Percentiles rank a stretch among this genome's conserved stretches.
These are phyloP conservation scores for Carallia brachiata DNA, from an alignment of 345 rosid genomes.

Conservation along the genomic window DNA sequence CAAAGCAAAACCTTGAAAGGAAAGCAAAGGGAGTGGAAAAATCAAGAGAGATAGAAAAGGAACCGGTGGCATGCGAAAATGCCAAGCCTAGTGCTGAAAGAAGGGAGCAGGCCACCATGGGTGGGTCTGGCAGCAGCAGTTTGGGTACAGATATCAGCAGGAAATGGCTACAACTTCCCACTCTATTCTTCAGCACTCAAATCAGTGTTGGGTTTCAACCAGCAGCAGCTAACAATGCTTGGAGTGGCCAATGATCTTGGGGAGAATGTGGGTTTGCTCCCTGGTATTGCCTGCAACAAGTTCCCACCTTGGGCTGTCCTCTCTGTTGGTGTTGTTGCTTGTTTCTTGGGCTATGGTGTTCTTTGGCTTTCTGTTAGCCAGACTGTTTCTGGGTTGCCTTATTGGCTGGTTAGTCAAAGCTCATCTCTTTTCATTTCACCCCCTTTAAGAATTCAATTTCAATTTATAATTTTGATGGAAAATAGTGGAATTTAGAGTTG, in stretches of 20 bases:
- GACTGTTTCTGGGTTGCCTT: constrained; percentile 64
- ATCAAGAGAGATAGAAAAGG: neutral
- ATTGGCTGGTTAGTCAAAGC: constrained; percentile 61
- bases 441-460: neutral
- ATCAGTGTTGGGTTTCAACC: constrained; percentile 70
- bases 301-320: constrained; percentile 90
- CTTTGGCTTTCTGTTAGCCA: constrained; percentile 75
- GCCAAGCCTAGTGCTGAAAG: constrained; percentile 52
- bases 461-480: neutral
- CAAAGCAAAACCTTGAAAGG: no score
- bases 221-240: constrained; percentile 76
- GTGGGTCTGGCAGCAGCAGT: constrained; percentile 90
- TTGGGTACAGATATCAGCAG: constrained; percentile 79
- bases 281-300: constrained; percentile 86
- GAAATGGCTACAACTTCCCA: constrained; percentile 68
- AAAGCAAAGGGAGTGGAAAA: no score
- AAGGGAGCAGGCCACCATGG: constrained; percentile 96
- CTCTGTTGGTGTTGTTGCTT: constrained; percentile 54
- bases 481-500: neutral
- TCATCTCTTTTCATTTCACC: neutral
- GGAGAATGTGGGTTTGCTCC: constrained; percentile 77
- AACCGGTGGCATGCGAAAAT: constrained; percentile 12
- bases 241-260: constrained; percentile 97
- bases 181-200: constrained; percentile 74
- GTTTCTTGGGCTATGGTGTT: constrained; percentile 87